Evolutionary conservation across 768 basidiomycete species (phyloP).

Genomic region (Baorangia bicolor): DNA sequence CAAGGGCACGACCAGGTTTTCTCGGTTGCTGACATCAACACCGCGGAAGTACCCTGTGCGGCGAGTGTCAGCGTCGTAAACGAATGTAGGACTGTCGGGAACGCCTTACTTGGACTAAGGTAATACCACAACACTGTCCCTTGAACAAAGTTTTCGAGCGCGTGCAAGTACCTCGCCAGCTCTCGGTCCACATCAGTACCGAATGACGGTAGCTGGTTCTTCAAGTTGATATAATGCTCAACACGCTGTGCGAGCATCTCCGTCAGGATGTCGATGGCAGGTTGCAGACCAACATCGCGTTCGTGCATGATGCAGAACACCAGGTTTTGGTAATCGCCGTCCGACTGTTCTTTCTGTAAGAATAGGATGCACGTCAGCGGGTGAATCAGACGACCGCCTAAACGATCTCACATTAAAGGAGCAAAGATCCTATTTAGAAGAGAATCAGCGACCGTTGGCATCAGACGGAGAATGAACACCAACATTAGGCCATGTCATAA

Average conservation of each 20-base stretch:
- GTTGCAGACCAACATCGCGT: constrained; percentile 32
- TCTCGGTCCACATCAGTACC: constrained; percentile 36
- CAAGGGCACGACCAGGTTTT: constrained; percentile 29
- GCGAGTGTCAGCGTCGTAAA: constrained; percentile 11
- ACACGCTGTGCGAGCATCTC: constrained; percentile 38
- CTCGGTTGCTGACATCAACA: constrained; percentile 32
- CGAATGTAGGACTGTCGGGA: neutral
- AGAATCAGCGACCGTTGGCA: constrained; percentile 11
- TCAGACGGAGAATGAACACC: constrained; percentile 14
- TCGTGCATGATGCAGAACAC: constrained; percentile 42
- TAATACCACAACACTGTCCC: constrained; percentile 42
- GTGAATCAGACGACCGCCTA: constrained; percentile 3
- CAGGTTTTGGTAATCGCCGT: constrained; percentile 41
- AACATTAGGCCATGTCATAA: constrained; percentile 44
- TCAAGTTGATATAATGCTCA: constrained; percentile 33
- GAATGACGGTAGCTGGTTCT: constrained; percentile 35
- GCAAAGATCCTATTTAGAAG: constrained; percentile 24
- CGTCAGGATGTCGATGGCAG: constrained; percentile 37
- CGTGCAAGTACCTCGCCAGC: constrained; percentile 32
- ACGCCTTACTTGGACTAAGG: constrained; percentile 36
- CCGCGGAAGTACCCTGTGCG: constrained; percentile 33
- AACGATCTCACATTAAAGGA: constrained; percentile 30
- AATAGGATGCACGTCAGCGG: constrained; percentile 3
- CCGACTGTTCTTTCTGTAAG: constrained; percentile 38
- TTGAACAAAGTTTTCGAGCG: constrained; percentile 39